phyloP scores from a whole-genome alignment of 1,139 yeast species.

The Eremothecium coryli region DNA sequence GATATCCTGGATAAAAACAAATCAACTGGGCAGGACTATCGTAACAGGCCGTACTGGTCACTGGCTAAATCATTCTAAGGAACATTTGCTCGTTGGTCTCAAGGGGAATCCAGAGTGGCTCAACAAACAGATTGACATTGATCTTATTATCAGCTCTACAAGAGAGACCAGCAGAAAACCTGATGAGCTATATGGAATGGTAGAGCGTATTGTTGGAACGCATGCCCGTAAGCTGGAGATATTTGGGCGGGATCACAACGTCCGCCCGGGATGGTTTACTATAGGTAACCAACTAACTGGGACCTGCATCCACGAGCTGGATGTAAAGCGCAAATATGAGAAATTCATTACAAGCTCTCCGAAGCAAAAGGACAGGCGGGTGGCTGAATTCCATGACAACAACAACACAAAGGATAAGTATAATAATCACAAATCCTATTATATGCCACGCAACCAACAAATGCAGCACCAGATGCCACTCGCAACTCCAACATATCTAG shows the following conservation, averaged over 20 bases:
- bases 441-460: not conserved
- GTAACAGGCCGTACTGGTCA: slow-evolving; percentile 96
- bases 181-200: slow-evolving; percentile 76
- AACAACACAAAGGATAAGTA: not conserved
- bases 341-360: slow-evolving; percentile 7
- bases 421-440: not conserved
- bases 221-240: slow-evolving; percentile 74
- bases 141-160: slow-evolving; percentile 70
- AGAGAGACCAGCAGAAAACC: slow-evolving; percentile 89
- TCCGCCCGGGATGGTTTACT: slow-evolving; percentile 86
- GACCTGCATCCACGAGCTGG: slow-evolving; percentile 48
- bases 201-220: slow-evolving; percentile 72
- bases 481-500: no score
- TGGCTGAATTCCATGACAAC: not conserved
- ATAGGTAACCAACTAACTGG: slow-evolving; percentile 76
- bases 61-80: slow-evolving; percentile 93
- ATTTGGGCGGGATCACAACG: slow-evolving; percentile 79
- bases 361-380: not conserved
- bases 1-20: slow-evolving; percentile 82
- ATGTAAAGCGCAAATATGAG: slow-evolving; percentile 34
- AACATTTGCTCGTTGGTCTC: slow-evolving; percentile 74
- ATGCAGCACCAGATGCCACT: slow-evolving; percentile 1
- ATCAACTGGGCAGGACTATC: slow-evolving; percentile 77
- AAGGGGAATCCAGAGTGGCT: slow-evolving; percentile 80
- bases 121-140: slow-evolving; percentile 55